These are phyloP conservation scores for Geoglossum cookeanum DNA, from an alignment of 2,329 filamentous ascomycete species.

Conservation along the genomic window DNA sequence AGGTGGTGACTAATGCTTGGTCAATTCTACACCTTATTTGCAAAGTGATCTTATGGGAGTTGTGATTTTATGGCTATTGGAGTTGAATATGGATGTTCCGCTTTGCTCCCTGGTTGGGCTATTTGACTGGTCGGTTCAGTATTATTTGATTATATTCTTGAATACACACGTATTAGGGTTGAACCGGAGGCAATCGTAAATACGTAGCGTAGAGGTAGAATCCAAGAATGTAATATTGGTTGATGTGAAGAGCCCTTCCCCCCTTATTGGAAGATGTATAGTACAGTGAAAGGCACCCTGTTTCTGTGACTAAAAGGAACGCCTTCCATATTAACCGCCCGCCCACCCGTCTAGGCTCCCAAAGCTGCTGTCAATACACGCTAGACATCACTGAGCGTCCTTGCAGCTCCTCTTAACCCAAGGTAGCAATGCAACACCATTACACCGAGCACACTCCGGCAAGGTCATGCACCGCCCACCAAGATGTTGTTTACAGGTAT, in stretches of 20 bases:
- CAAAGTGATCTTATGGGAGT: too few species aligned
- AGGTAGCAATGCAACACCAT: neutral
- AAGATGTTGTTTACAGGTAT: constrained; percentile 32
- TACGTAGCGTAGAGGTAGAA: neutral
- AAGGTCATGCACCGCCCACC: constrained; percentile 25
- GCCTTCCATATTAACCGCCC: neutral
- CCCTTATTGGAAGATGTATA: neutral
- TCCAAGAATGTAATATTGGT: neutral
- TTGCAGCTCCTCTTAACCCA: neutral
- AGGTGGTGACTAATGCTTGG: too few species aligned
- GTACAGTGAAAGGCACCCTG: neutral
- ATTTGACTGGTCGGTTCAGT: too few species aligned
- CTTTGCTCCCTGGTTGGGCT: too few species aligned
- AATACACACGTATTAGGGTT: neutral
- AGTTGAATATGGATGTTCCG: too few species aligned
- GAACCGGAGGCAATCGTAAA: neutral
- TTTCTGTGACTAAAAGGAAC: neutral
- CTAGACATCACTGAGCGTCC: neutral
- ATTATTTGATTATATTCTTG: too few species aligned
- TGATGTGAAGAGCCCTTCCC: too few species aligned
- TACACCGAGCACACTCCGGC: neutral
- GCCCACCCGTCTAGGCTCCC: neutral
- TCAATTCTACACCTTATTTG: too few species aligned
- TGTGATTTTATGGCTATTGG: too few species aligned
- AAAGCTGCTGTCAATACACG: neutral